phyloP scores from a whole-genome alignment of 2,329 filamentous ascomycete species.

The Sporothrix humicola region DNA sequence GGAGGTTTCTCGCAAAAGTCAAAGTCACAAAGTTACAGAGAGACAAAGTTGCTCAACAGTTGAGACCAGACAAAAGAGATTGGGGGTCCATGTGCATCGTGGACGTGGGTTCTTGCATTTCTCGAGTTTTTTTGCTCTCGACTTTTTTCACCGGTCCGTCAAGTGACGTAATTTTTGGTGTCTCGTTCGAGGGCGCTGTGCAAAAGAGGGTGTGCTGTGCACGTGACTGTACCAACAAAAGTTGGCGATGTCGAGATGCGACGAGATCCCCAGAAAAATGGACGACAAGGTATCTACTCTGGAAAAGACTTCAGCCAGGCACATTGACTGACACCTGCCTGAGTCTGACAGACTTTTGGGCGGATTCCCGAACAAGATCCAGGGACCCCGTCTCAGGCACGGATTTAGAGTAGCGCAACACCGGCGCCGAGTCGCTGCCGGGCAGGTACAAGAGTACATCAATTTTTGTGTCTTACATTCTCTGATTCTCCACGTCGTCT shows the following conservation, averaged over 20 bases:
- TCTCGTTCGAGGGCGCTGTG: neutral
- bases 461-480: neutral
- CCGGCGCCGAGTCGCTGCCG: slow-evolving; percentile 17
- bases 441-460: neutral
- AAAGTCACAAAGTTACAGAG: neutral
- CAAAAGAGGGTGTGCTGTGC: neutral
- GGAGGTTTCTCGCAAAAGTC: neutral
- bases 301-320: neutral
- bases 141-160: neutral
- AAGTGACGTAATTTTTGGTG: slow-evolving; percentile 25
- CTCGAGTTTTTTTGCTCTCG: neutral
- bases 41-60: neutral
- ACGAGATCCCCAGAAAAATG: neutral
- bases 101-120: slow-evolving; percentile 12
- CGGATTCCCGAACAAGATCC: neutral
- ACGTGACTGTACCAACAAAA: slow-evolving; percentile 18
- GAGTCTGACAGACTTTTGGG: neutral
- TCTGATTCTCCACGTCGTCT: neutral
- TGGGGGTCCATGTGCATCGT: neutral
- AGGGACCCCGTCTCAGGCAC: neutral
- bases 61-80: neutral
- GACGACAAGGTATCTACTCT: neutral
- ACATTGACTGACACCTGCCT: no score
- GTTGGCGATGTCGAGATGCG: slow-evolving; percentile 4
- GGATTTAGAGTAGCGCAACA: neutral